Evolutionary conservation across 2,329 filamentous ascomycete species (phyloP), one percentile per base, ranked within the genome.

Genomic region (Thyridium curvatum): DNA sequence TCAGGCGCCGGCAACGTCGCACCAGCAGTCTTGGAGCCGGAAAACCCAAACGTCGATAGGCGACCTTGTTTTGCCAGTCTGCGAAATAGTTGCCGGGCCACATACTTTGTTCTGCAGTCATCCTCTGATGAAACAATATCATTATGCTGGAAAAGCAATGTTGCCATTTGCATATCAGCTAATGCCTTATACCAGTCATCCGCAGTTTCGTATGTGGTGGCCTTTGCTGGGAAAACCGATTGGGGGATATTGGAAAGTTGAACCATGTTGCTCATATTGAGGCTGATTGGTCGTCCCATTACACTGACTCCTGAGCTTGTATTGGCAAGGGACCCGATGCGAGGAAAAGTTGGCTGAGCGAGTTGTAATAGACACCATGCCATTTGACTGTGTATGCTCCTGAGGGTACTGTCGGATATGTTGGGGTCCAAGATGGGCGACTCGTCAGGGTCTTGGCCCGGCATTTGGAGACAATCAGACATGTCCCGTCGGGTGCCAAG

Each of bases 81-180:
- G 5, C 58, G 61, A 41, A 69, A 68, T 1, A 69, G 44, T 17
- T 62, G 56, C 4, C 63, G 62, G 5, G 62, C 58, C 4, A 67
- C 54, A 37, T 66, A 68, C 41, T 70, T 69, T 17, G 60, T 62
- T 4, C 60, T 52, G 35, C 56, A 62, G 40, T 71, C 65, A 12
- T 63, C 59, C 17, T 56, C 62, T 2, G 54, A 51, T 0, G 41
- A 38, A 3, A 66, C 48, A 1, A 58, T 46, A 31, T 66, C 56
- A 42, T 69, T 67, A 35, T 57, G 60, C 45, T 70, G 63, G 38
- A 64, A 65, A 9, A 54, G 14, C 3, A 68, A 50, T 13, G 62
- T 59, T 16, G 50, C 50, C 7, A 72, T 47, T 32, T 72, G 60
- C 44, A 66, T 54, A 5, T 67, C 57, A 3, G 65, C 61, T 6